Base-by-base conservation (phyloP, 208 protist genomes). In the Leishmania turanica region DNA sequence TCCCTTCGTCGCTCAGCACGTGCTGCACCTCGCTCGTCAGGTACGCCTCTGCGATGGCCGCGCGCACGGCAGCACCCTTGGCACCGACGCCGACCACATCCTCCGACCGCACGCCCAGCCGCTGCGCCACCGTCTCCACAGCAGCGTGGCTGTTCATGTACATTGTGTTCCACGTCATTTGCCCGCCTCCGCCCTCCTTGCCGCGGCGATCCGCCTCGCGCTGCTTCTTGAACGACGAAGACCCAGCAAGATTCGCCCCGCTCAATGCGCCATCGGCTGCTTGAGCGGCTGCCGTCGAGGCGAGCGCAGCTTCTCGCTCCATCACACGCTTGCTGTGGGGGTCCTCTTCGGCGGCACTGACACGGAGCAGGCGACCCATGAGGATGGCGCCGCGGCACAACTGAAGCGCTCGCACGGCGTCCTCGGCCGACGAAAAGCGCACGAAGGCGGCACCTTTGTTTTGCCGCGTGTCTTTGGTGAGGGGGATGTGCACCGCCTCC, bases 371-470 rank as follows among this genome's bases (percentile, higher is more conserved):
- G 34, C 95, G 89, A 77, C 95, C 95, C 95, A 99, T 98, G 64
- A 99, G 97, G 49, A 98, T 95, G 31, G 85, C 89, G 5, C 91
- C 93, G 66, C 95, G 91, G 65, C 98, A 92, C 19, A 84, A 82
- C 70, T 84, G 81, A 68, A 97, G 83, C 0, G 96, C 97, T 24
- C 70, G 65, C 40, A 97, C 84, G 1, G 99, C 99, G 72, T 99
- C 92, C 53, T 98, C 91, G 31, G 89, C 89, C 2, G 85, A 58
- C 0, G 87, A 71, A 81, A 98, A 99, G 37, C 91, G 86, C 24
- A 99, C 90, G 87, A 98, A 99, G 37, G 92, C 98, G 2, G 97
- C 88, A 60, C 99, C 99, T 75, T 97, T 98, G 60, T 93, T 92
- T 79, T 98, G 94, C 51, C 96, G 91, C 1, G 97, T 98, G 75